Evolutionary conservation across 139 green algal genomes (phyloP), one percentile per base, ranked within the genome.

Genomic region (Yamagishiella unicocca): DNA sequence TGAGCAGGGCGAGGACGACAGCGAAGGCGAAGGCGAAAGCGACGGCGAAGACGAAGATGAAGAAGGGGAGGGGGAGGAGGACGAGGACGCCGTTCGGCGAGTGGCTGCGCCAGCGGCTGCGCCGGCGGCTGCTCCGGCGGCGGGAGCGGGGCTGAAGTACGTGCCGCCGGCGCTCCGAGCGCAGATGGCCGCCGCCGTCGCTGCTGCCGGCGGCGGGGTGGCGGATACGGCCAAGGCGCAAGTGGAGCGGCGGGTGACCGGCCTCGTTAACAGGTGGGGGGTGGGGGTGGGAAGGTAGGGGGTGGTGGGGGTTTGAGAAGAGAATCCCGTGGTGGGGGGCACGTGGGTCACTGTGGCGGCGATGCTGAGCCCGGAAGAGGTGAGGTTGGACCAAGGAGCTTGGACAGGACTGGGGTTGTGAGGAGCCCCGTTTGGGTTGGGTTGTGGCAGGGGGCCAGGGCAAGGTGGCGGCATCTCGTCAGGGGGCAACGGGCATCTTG

Each of bases 241-340:
- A 25, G 58, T 96, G 76, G 84, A 91, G 76, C 85, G 92, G 17
- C 89, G 91, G 6, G 88, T 97, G 58, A 93, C 92, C 27, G 95
- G 95, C 29, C 90, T 97, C 61, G 90, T 98, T 50, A 98, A 98
- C 89, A 91, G 94, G 90, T 90, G 83, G 3, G 74, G n/a, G 17
- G 37, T 9, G 64, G 64, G 58, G 58, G 21, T 25, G 50, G 17
- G 12, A 58, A 12, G 17, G 12, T 58, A n/a, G 17, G 35, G 21
- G n/a, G n/a, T n/a, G n/a, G n/a, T n/a, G n/a, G n/a, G n/a, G n/a
- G n/a, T n/a, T n/a, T n/a, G n/a, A n/a, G n/a, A n/a, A n/a, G n/a
- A n/a, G n/a, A n/a, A n/a, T n/a, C n/a, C n/a, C n/a, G n/a, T n/a
- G n/a, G n/a, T n/a, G n/a, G n/a, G n/a, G n/a, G n/a, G n/a, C n/a